Evolutionary conservation across 1,284 basidiomycete species (phyloP).

Genomic region (Neotropicomus parvogracilis): DNA sequence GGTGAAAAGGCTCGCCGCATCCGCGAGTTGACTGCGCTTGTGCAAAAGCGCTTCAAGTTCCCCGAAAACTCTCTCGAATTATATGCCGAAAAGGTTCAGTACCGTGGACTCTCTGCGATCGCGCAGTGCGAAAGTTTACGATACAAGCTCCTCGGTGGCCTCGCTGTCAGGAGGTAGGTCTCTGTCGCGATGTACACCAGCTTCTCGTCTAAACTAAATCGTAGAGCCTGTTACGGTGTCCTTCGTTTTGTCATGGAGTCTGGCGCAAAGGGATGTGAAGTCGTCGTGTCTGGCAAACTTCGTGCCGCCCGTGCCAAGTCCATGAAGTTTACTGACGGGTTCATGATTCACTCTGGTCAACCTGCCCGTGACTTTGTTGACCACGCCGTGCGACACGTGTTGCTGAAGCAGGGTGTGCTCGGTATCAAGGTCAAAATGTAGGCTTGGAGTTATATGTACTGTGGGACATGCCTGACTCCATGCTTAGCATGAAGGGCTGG

Average conservation of each 20-base stretch:
- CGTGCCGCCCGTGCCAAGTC: constrained; percentile 99
- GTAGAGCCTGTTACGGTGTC: constrained; percentile 98
- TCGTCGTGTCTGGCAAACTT: constrained; percentile 99
- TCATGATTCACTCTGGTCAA: constrained; percentile 99
- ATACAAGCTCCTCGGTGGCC: constrained; percentile 99
- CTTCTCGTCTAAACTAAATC: constrained; percentile 2
- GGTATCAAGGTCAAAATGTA: constrained; percentile 99
- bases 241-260: constrained; percentile 99
- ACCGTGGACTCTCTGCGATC: constrained; percentile 97
- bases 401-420: constrained; percentile 98
- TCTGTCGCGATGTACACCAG: constrained; percentile 18
- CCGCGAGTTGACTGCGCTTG: constrained; percentile 96
- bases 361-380: constrained; percentile 96
- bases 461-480: constrained; percentile 7
- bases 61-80: constrained; percentile 98
- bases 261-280: constrained; percentile 99
- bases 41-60: constrained; percentile 99
- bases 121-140: constrained; percentile 98
- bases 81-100: constrained; percentile 99
- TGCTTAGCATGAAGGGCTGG: constrained; percentile 87
- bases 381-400: constrained; percentile 96
- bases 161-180: constrained; percentile 89
- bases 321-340: constrained; percentile 99
- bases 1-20: constrained; percentile 99
- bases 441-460: constrained; percentile 29